These are phyloP conservation scores for Dryas alaskensis DNA, from an alignment of 306 rosid species.

Conservation along the genomic window DNA sequence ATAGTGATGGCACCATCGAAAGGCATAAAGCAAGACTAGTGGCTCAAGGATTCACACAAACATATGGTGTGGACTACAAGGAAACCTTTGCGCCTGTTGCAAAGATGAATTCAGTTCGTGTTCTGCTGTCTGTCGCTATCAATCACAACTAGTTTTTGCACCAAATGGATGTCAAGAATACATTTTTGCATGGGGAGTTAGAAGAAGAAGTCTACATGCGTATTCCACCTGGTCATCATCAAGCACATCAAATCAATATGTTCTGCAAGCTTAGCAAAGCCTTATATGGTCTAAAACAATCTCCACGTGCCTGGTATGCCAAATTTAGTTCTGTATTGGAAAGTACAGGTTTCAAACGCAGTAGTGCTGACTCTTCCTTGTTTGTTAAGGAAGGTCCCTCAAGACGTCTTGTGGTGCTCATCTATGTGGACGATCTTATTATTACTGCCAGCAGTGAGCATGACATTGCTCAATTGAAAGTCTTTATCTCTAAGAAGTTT, in stretches of 20 bases:
- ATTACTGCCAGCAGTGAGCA: neutral
- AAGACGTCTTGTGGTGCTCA: neutral
- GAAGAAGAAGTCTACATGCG: neutral
- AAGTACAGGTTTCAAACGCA: neutral
- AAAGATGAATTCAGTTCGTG: too few species aligned
- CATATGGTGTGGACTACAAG: neutral
- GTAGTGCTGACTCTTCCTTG: neutral
- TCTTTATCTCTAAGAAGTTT: neutral
- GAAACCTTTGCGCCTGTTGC: neutral
- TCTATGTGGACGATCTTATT: neutral
- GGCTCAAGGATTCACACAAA: neutral
- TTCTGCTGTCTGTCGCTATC: too few species aligned
- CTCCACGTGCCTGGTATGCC: neutral
- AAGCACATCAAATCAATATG: neutral
- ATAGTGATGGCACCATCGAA: neutral
- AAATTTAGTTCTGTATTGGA: neutral
- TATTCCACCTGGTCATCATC: neutral
- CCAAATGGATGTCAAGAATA: too few species aligned
- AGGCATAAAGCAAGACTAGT: neutral
- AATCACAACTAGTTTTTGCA: too few species aligned
- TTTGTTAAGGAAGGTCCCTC: neutral
- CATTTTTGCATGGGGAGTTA: too few species aligned
- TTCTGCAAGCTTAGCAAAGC: neutral
- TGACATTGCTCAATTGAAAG: neutral
- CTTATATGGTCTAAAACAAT: neutral